Evolutionary conservation across 345 rosid genomes (phyloP), one percentile per base, ranked within the genome.

Genomic region (Draba incana): DNA sequence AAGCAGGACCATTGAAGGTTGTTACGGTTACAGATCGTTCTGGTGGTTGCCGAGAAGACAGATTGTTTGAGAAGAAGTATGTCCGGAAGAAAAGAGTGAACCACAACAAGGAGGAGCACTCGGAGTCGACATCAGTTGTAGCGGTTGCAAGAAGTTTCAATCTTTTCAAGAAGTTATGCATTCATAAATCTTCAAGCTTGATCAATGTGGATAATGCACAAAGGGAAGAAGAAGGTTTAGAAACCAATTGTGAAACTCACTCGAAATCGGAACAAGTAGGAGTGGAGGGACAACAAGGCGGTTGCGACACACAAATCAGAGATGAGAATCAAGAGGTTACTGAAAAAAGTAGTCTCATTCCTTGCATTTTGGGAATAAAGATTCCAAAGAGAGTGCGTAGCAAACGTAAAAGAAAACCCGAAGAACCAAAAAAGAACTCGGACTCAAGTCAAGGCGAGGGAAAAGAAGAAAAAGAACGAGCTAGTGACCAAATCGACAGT

Each of bases 61-160:
- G 2, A 62, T 47, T 12, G 23, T 47, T 47, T 46, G 11, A 33
- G 56, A 62, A 33, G 1, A 47, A 33, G 43, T 62, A 33, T 33
- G 56, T 47, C 56, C 45, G 56, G 23, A 62, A 14, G 56, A 47
- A 4, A 47, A 47, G 53, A 61, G 66, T 39, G 8, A 54, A 54
- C 6, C 8, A 33, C 23, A 31, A 53, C 57, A 30, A 54, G 41
- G 25, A 54, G 41, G 13, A 54, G 42, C 59, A 14, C 16, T 0
- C 31, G 35, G 20, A 7, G 23, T 39, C 20, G 0, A 13, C 62
- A 12, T 39, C 47, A 3, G 47, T 27, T 60, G 50, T 8, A 43
- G 51, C 23, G 39, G 38, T 44, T 61, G 39, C 28, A 2, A 38
- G 27, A 44, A 27, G 52, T 28, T 45, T 3, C 28, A 30, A 61